Conservation (phyloP, 2,329 filamentous ascomycete species). For the Aureobasidium sp. region DNA sequence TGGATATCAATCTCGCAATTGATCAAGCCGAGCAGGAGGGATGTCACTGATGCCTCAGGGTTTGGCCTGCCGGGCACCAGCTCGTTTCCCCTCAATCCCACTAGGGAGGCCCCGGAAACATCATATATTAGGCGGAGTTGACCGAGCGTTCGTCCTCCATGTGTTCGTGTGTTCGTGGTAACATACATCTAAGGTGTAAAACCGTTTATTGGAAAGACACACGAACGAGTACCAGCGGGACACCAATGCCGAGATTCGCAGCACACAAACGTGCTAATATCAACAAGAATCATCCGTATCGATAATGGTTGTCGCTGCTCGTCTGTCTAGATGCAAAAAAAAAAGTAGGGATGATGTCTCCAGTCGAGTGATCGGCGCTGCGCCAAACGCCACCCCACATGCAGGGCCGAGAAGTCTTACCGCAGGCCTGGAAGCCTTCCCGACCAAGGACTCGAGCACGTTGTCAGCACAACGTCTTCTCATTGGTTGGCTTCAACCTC, state of each 20-base stretch:
- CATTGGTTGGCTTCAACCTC: not conserved
- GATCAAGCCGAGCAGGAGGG: not conserved
- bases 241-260: not conserved
- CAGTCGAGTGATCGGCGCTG: not conserved
- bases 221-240: no score
- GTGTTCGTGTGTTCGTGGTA: not conserved
- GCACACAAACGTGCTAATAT: not conserved
- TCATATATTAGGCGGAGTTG: constrained; percentile 6
- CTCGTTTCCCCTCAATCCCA: constrained; percentile 6
- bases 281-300: not conserved
- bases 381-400: constrained; percentile 5
- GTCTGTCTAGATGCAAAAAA: constrained; percentile 1
- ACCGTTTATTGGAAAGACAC: no score
- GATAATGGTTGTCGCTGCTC: not conserved
- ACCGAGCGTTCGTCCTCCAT: constrained; percentile 2
- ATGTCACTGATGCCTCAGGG: not conserved
- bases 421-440: constrained; percentile 7
- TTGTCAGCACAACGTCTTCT: not conserved
- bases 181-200: not conserved
- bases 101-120: constrained; percentile 1
- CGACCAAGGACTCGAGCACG: constrained; percentile 12
- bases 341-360: constrained; percentile 12
- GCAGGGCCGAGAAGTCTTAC: constrained; percentile 10
- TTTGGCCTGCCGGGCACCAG: not conserved
- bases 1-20: not conserved